These are phyloP conservation scores for Parachaetomium inaequale DNA, from an alignment of 495 filamentous ascomycete genomes.

Conservation along the genomic window DNA sequence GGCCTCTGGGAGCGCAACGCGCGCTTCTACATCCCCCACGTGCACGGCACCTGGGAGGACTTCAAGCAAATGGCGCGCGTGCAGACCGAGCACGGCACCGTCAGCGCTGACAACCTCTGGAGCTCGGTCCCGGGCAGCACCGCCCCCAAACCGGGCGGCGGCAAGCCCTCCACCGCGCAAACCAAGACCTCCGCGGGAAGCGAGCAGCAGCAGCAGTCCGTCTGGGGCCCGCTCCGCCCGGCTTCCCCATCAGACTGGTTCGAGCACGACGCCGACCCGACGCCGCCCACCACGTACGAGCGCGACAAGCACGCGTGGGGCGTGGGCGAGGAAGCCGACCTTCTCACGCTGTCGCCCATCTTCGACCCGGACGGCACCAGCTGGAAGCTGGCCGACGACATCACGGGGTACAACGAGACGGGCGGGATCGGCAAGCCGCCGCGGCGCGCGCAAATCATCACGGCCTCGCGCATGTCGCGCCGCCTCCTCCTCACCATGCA, in stretches of 20 bases:
- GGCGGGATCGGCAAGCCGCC: conserved; percentile 56
- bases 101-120: conserved; percentile 70
- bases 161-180: conserved; percentile 24
- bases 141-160: conserved; percentile 27
- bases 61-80: conserved; percentile 91
- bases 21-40: conserved; percentile 84
- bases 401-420: conserved; percentile 80
- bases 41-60: conserved; percentile 88
- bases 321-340: conserved; percentile 86
- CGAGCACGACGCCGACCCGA: conserved; percentile 64
- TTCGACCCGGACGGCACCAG: conserved; percentile 87
- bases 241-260: conserved; percentile 60
- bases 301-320: conserved; percentile 85
- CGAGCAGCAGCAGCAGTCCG: conserved; percentile 64
- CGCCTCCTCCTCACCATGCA: conserved; percentile 86
- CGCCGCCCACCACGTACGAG: conserved; percentile 66
- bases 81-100: conserved; percentile 78
- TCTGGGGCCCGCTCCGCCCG: conserved; percentile 85
- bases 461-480: conserved; percentile 75
- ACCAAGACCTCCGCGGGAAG: conserved; percentile 30
- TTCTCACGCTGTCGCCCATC: conserved; percentile 89
- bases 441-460: conserved; percentile 84
- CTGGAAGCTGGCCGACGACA: conserved; percentile 83
- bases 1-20: conserved; percentile 90
- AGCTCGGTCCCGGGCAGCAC: conserved; percentile 38